Base-by-base conservation (phyloP, 345 rosid genomes). In the Diplotaxis tenuifolia region DNA sequence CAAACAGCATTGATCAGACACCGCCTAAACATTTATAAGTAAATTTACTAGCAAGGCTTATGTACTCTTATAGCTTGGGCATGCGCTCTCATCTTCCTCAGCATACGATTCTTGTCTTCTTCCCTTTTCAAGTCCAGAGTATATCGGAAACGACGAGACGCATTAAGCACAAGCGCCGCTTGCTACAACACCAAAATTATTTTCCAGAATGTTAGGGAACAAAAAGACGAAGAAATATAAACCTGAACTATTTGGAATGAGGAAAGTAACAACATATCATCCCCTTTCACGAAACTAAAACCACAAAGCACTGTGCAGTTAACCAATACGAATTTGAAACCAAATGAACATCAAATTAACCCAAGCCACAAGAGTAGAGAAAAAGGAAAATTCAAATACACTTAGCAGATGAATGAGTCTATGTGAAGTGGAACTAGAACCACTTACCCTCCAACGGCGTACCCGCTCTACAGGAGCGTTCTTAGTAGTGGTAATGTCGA, bases 91-190 rank as follows among this genome's bases (percentile, higher is more conserved):
- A 95, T 87, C 87, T 83, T 92, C 79, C 89, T 64, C 68, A 85
- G 78, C 42, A 86, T 76, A 65, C 62, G 78, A 29, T 74, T 85
- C 82, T 79, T 88, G 69, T 95, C 96, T 68, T 89, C 97, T 77
- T 87, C 84, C 85, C 86, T 90, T 73, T 89, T 90, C 80, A 95
- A 84, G 81, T 95, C 97, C 80, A 95, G 82, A 50, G 99, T 95
- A 79, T 95, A 95, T 29, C 99, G 87, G 56, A 95, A 95, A 6
- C 99, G 88, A 62, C 99, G 92, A 65, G 98, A 95, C 70, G 99
- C 99, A 61, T 95, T 95, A 56, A 95, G 84, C 67, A 95, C 99
- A 53, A 95, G 89, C 1, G 97, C 97, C 7, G 99, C 99, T 92
- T 85, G 99, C 99, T 95, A 78, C 79, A 79, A 67, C 63, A 40